Evolutionary conservation across 805 yeast genomes (phyloP).

Genomic region (Jamesozyma jinghongensis): DNA sequence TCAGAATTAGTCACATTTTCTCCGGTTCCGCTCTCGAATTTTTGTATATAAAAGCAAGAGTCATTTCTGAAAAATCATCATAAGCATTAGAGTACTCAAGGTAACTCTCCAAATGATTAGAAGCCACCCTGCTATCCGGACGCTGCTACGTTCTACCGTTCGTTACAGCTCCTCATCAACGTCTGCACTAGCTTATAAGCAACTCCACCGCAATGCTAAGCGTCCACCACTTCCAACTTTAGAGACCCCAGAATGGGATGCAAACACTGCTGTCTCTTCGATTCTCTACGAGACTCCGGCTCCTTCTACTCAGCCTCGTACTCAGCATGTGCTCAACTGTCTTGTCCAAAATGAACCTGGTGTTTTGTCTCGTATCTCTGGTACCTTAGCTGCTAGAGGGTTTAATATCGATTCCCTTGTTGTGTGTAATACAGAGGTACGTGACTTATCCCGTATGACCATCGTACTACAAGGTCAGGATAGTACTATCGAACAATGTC

Average conservation of each 20-base stretch:
- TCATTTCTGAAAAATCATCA: no score
- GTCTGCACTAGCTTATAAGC: conserved; percentile 90
- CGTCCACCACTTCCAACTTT: conserved; percentile 89
- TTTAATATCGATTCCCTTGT: conserved; percentile 96
- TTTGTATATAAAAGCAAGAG: no score
- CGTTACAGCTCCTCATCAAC: conserved; percentile 66
- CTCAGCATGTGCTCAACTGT: conserved; percentile 90
- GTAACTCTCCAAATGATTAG: no score
- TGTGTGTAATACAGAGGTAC: conserved; percentile 93
- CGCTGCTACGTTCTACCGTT: not conserved
- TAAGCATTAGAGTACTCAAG: no score
- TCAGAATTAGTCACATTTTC: no score
- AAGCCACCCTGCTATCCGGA: no score
- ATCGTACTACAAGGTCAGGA: conserved; percentile 90
- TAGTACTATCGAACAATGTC: conserved; percentile 93
- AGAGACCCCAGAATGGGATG: conserved; percentile 91
- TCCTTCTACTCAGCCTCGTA: conserved; percentile 47
- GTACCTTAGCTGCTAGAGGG: conserved; percentile 95
- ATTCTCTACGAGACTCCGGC: conserved; percentile 84
- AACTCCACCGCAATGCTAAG: conserved; percentile 73
- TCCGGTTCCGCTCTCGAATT: no score
- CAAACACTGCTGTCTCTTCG: conserved; percentile 93
- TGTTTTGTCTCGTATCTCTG: conserved; percentile 85
- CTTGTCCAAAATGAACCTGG: conserved; percentile 98
- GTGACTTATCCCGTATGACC: conserved; percentile 94